phyloP scores from a whole-genome alignment of 345 rosid genomes.

The Eucalyptus sp. region DNA sequence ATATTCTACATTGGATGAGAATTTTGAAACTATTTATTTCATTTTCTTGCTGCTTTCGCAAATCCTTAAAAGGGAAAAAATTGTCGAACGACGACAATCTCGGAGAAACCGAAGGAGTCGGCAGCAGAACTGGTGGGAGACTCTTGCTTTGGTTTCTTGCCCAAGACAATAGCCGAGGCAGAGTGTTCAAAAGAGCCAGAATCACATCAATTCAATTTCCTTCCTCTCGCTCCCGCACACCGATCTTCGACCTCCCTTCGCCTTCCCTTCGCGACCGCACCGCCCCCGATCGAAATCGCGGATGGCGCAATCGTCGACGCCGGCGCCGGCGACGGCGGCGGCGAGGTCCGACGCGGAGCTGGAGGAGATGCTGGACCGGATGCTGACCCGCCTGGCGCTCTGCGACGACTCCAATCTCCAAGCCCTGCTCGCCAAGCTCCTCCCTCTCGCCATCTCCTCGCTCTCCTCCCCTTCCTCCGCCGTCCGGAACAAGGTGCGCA shows the following conservation, averaged over 20 bases:
- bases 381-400: slow-evolving; percentile 82
- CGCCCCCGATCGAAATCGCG: neutral
- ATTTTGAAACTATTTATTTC: no score
- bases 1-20: accelerated
- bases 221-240: neutral
- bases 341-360: slow-evolving; percentile 57
- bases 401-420: slow-evolving; percentile 85
- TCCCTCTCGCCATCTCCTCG: slow-evolving; percentile 68
- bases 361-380: slow-evolving; percentile 86
- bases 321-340: slow-evolving; percentile 6
- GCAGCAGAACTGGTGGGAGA: no score
- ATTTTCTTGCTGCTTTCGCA: no score
- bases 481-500: slow-evolving; percentile 65
- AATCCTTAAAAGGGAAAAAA: neutral
- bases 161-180: neutral
- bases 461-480: slow-evolving; percentile 48
- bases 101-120: neutral
- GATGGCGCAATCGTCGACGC: slow-evolving; percentile 50
- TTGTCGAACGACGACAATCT: neutral
- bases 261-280: neutral
- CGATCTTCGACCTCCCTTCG: neutral
- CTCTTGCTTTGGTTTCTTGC: neutral
- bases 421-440: slow-evolving; percentile 61
- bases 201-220: neutral
- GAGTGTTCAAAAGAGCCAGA: neutral